A percentile compares a stretch with the other conserved stretches of the same genome.
Evolutionary conservation across 139 green algal genomes (phyloP).

Genomic region (Micractinium sp.): DNA sequence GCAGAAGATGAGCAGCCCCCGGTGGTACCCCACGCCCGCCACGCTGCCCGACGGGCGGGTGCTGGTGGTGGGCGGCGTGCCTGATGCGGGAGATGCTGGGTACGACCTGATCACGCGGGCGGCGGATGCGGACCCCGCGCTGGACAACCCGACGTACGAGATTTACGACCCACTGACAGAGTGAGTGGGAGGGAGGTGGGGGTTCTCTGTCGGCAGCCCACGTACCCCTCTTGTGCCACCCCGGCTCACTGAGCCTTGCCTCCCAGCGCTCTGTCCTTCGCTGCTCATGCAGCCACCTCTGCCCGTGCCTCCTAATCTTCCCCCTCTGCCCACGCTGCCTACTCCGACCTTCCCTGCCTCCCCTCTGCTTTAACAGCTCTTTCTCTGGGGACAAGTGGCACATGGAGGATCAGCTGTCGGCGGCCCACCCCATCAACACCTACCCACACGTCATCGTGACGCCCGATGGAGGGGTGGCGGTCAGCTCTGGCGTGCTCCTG

Average conservation of each 20-base stretch:
- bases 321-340: neutral
- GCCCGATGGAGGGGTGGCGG: neutral
- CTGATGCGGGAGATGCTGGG: neutral
- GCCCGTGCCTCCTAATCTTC: too few relatives aligned
- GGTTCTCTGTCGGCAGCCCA: too few relatives aligned
- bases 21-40: neutral
- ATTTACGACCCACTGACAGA: neutral
- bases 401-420: neutral
- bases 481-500: neutral
- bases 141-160: neutral
- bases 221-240: neutral
- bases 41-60: neutral
- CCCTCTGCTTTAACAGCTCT: neutral
- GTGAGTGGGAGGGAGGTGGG: neutral
- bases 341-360: neutral
- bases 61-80: neutral
- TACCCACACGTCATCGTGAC: neutral
- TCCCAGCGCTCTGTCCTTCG: neutral
- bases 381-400: neutral
- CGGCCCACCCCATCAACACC: slow-evolving; percentile 6
- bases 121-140: neutral
- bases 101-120: neutral
- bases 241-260: neutral
- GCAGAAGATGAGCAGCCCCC: neutral
- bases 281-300: neutral